Evolutionary conservation across 768 basidiomycete species (phyloP), one percentile per base, ranked within the genome.

Genomic region (Mrakia frigida): DNA sequence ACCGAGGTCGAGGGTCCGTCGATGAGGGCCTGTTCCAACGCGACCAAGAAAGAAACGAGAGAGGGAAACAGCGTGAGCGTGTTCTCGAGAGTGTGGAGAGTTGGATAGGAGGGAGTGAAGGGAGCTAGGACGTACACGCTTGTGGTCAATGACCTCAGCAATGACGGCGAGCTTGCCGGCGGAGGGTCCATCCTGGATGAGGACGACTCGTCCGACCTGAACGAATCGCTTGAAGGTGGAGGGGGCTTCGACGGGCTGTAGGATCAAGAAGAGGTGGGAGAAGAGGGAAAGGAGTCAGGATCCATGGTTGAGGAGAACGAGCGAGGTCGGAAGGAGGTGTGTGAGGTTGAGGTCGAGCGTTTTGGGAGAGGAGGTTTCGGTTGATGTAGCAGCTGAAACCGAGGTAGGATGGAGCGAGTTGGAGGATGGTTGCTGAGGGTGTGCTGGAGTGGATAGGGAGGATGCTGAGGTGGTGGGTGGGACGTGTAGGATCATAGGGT

Each of bases 191-290:
- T 90, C 84, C 84, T 91, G 92, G 86, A 98, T 88, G 86, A 98
- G 93, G 84, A 98, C 93, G 79, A 98, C 94, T 91, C 96, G 92
- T 83, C 96, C 96, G 84, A 98, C 94, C 89, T 99, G 92, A 83
- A 98, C 95, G 86, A 96, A 98, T 79, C 93, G 92, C 86, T 91
- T 90, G 88, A 98, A 98, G 84, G 90, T 93, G 82, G 92, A 94
- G 79, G 84, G 83, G 80, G 90, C 87, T 89, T 91, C 81, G 39
- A 39, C 77, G 72, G 79, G 16, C 76, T 77, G 16, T 1, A 59
- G 28, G 23, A 31, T 33, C 2, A 35, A 35, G 52, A 37, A 69
- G 13, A 23, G 35, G 46, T 25, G 14, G 25, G 23, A n/a, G 28
- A 16, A 39, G 52, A 33, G 23, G 53, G n/a, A 23, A 21, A 3